Evolutionary conservation across 306 rosid species (phyloP), one percentile per base, ranked within the genome.

Genomic region (Cicer yamashitae): DNA sequence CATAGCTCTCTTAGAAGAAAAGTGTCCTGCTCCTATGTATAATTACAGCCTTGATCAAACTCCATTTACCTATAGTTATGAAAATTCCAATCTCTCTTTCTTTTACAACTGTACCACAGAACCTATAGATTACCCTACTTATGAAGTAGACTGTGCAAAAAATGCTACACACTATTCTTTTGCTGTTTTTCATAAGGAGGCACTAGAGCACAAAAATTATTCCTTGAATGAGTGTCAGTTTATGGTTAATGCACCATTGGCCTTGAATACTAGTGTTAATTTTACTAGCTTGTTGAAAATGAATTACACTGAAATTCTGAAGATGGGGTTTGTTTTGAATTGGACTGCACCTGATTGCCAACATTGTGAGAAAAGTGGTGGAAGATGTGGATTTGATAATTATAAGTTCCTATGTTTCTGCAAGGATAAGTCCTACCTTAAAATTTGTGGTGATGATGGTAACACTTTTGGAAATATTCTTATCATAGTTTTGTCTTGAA

Each of bases 291-390:
- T 84, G 61, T 59, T 77, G 82, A 1, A 58, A 25, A 89, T 68
- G 92, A 86, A 30, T 66, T 86, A 88, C 34, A 44, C 71, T 2
- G 88, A 89, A 2, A 51, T 91, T 61, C 61, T 91, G 83, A 82
- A 84, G 81, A 84, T 83, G 89, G 98, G 97, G 46, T 89, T 84
- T 75, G 14, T 78, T 74, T 83, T 89, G 83, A 87, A 79, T 71
- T 88, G 98, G 91, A 81, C 54, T 68, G 85, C 76, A 25, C 85
- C 79, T 63, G 75, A 84, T 63, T 93, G 93, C 62, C 72, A 83
- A 56, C 41, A 46, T 18, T 88, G 93, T 79, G 84, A 83, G 79
- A 70, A 2, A 14, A 89, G 93, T 67, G 92, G 89, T 6, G 90
- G 96, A 15, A 76, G 85, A 6, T 89, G 98, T 80, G 91, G 93